Conservation (phyloP, 805 yeast genomes). For the Millerozyma acaciae region DNA sequence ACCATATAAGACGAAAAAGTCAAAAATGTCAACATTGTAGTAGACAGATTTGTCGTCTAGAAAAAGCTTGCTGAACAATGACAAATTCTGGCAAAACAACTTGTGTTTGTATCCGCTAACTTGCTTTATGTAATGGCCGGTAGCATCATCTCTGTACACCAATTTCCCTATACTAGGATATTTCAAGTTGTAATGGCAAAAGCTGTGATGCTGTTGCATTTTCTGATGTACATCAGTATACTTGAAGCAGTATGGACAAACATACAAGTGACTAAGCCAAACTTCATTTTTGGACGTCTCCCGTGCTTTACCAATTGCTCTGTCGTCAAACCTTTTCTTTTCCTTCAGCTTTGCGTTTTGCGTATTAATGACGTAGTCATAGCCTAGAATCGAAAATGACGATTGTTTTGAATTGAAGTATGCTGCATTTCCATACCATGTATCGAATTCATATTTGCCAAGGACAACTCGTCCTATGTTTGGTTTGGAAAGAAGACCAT, state of each 20-base stretch:
- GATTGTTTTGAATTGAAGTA: conserved; percentile 44
- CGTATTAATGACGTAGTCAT: conserved; percentile 22
- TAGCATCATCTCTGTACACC: conserved; percentile 57
- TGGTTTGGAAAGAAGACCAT: conserved; percentile 58
- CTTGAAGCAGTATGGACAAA: conserved; percentile 84
- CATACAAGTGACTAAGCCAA: conserved; percentile 62
- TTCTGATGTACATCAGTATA: conserved; percentile 52
- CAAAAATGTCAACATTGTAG: conserved; percentile 74
- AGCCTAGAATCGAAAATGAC: conserved; percentile 46
- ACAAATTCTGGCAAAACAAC: conserved; percentile 75
- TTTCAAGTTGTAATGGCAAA: conserved; percentile 34
- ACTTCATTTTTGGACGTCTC: background rate
- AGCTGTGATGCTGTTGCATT: conserved; percentile 47
- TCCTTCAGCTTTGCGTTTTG: background rate
- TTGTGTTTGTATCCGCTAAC: conserved; percentile 63
- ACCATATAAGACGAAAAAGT: conserved; percentile 72
- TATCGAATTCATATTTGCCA: conserved; percentile 64
- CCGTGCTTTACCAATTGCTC: conserved; percentile 2
- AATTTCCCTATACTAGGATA: conserved; percentile 58
- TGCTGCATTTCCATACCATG: conserved; percentile 89
- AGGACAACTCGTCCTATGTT: conserved; percentile 65
- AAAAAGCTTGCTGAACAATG: conserved; percentile 82
- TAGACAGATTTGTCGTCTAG: conserved; percentile 86
- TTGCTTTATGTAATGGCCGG: conserved; percentile 49
- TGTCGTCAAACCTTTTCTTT: background rate